A percentile compares a stretch with the other conserved stretches of the same genome.
These are phyloP conservation scores for Artemisia princeps DNA, from an alignment of 140 eudicot species.

Conservation along the genomic window DNA sequence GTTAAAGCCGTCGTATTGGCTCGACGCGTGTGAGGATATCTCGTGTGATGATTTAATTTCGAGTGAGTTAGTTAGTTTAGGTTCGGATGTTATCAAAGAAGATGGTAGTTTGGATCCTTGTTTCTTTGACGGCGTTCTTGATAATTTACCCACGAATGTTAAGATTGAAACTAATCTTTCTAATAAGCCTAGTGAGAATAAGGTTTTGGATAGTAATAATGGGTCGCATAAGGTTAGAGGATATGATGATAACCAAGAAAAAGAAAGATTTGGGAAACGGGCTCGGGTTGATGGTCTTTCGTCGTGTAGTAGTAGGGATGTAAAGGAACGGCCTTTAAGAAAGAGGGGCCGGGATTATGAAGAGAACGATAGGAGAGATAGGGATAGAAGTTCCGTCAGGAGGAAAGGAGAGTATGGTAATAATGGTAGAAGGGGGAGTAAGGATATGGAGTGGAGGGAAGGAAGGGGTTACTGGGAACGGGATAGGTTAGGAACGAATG, in stretches of 20 bases:
- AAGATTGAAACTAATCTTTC: not conserved
- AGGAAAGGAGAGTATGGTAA: slow-evolving; percentile 42
- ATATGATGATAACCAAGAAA: slow-evolving; percentile 12
- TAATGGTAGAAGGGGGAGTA: slow-evolving; percentile 44
- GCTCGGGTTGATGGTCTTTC: slow-evolving; percentile 34
- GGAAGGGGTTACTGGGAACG: slow-evolving; percentile 92
- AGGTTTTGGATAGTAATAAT: not conserved
- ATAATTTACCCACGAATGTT: slow-evolving; percentile 39
- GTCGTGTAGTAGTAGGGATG: too few relatives aligned
- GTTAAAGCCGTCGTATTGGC: slow-evolving; percentile 64
- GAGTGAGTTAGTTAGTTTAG: slow-evolving; percentile 29
- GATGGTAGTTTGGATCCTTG: slow-evolving; percentile 40
- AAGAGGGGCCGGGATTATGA: slow-evolving; percentile 65
- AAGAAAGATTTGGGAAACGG: slow-evolving; percentile 36
- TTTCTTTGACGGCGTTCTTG: slow-evolving; percentile 65
- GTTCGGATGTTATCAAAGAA: slow-evolving; percentile 7
- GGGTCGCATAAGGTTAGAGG: not conserved
- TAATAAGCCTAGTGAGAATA: not conserved
- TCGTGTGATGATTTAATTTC: slow-evolving; percentile 48
- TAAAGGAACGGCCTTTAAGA: slow-evolving; percentile 41
- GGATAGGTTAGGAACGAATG: slow-evolving; percentile 52
- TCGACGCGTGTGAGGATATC: slow-evolving; percentile 90
- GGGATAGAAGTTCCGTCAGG: slow-evolving; percentile 39
- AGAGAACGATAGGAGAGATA: not conserved
- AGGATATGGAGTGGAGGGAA: slow-evolving; percentile 57